phyloP scores from a whole-genome alignment of 1,284 basidiomycete species.

The Exobasidium rhododendri region DNA sequence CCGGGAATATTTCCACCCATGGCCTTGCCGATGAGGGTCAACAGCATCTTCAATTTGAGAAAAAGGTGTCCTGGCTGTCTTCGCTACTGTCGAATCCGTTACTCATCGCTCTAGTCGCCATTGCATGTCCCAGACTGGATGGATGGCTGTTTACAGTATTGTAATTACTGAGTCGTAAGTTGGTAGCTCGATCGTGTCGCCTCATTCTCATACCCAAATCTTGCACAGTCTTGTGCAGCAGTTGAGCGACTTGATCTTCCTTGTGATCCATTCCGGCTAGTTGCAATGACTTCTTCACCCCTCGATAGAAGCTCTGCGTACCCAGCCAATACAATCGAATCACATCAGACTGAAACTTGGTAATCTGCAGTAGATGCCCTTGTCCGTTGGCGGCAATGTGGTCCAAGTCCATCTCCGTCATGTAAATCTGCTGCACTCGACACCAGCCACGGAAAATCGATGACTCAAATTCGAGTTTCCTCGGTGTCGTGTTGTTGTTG shows the following conservation, averaged over 20 bases:
- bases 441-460: not conserved
- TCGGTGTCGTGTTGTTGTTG: not conserved
- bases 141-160: no score
- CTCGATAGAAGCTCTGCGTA: not conserved
- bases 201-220: not conserved
- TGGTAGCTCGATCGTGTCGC: not conserved
- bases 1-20: no score
- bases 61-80: no score
- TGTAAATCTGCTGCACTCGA: constrained; percentile 4
- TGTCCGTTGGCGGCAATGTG: not conserved
- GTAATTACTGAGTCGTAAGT: no score
- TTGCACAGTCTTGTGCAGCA: not conserved
- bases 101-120: no score
- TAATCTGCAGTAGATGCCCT: not conserved
- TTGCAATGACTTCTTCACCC: not conserved
- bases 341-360: constrained; percentile 2
- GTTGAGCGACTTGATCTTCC: not conserved
- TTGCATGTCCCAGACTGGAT: no score
- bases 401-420: constrained; percentile 2
- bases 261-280: not conserved
- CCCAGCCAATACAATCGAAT: not conserved
- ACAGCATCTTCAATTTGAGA: no score
- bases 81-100: no score
- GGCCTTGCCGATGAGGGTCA: no score
- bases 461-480: not conserved